Base-by-base conservation (phyloP, 768 basidiomycete species). In the Mycena maculata region DNA sequence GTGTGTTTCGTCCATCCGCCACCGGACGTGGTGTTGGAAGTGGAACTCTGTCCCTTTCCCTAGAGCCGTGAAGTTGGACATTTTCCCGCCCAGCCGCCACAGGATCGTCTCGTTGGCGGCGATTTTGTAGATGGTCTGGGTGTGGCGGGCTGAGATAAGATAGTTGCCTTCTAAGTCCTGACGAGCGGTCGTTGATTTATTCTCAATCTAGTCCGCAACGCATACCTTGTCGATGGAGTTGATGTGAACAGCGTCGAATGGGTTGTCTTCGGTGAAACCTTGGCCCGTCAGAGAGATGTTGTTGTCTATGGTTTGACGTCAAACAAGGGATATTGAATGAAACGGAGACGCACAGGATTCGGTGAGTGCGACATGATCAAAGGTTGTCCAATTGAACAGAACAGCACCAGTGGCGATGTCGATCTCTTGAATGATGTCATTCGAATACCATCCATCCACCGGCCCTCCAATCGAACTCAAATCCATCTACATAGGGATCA, bases 41-140 rank as follows among this genome's bases (percentile, higher is more conserved):
- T 65, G 59, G 48, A 67, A 71, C 27, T 65, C 39, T 4, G 62
- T 48, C 36, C 67, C 66, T 38, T 68, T 27, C 12, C 62, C 63
- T 27, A 60, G 53, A 7, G 45, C 22, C 11, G 72, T 60, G 44
- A 73, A 73, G 16, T 60, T 39, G 1, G 63, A 66, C 42, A 54
- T 56, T 36, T 63, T 66, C 4, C 72, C 70, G 16, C 72, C 72
- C n/a, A 73, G 65, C 2, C 67, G 68, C 72, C 72, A 73, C 11
- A 73, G 15, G 42, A 73, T 71, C 2, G 63, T 65, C 7, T 70
- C 72, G 44, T 65, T 60, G 12, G 33, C 57, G 23, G 61, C 61
- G 16, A 73, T 54, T 38, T 67, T 69, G 49, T 71, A 73, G 4
- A 73, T 27, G 16, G 70, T 65, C 42, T 61, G 58, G 33, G 39